phyloP scores from a whole-genome alignment of 2,329 filamentous ascomycete genomes.

The Aspergillus sp. region DNA sequence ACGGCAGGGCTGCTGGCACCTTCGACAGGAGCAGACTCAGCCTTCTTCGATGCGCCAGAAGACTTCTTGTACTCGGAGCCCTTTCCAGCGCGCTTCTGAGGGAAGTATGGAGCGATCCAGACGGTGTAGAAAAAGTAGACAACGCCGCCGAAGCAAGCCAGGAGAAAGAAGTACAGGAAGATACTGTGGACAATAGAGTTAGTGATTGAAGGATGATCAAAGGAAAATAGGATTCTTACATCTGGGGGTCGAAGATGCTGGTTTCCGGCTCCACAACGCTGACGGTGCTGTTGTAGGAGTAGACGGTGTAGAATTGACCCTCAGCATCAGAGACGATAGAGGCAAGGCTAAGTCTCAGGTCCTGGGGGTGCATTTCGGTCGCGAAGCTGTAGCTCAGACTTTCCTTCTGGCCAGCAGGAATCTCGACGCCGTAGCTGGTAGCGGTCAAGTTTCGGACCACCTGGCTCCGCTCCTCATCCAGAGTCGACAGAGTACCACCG shows the following conservation, averaged over 20 bases:
- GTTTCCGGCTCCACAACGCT: constrained; percentile 85
- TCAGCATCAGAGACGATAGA: constrained; percentile 66
- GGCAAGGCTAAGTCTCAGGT: constrained; percentile 71
- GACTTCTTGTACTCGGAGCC: constrained; percentile 62
- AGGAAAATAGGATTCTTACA: constrained; percentile 57
- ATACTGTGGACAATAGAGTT: constrained; percentile 54
- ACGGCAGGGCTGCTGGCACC: constrained; percentile 67
- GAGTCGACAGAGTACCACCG: constrained; percentile 65
- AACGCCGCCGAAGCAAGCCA: constrained; percentile 69
- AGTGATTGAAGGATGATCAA: constrained; percentile 3
- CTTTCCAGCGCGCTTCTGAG: constrained; percentile 65
- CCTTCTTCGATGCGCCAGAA: constrained; percentile 63
- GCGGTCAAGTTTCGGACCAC: constrained; percentile 82
- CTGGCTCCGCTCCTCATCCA: constrained; percentile 50
- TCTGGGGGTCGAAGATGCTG: constrained; percentile 90
- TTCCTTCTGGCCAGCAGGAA: constrained; percentile 72
- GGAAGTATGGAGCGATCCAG: constrained; percentile 94
- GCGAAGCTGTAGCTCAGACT: constrained; percentile 77
- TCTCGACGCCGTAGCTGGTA: constrained; percentile 66
- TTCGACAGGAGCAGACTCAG: constrained; percentile 59
- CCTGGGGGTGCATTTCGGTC: constrained; percentile 88
- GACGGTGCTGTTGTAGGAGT: constrained; percentile 76
- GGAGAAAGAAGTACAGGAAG: constrained; percentile 93
- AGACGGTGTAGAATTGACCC: constrained; percentile 68
- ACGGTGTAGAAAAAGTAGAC: constrained; percentile 98